Percentiles rank a stretch among this genome's conserved stretches.
These are phyloP conservation scores for Salix brachista DNA, from an alignment of 345 rosid genomes.

Conservation along the genomic window DNA sequence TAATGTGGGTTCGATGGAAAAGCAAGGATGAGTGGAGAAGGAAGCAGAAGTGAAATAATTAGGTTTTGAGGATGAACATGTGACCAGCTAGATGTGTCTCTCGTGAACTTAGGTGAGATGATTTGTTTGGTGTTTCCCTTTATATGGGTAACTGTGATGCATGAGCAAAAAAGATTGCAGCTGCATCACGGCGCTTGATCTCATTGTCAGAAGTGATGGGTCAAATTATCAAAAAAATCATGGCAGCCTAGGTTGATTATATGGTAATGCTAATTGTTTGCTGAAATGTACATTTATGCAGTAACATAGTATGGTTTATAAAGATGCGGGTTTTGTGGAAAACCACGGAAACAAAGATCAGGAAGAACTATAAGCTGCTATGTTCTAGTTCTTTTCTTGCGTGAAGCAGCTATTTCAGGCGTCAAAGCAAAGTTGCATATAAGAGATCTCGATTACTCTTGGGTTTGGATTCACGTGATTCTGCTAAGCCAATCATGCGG, in stretches of 20 bases:
- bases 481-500: not conserved
- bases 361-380: not conserved
- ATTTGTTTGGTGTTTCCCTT: not conserved
- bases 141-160: not conserved
- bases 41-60: constrained; percentile 3
- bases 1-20: constrained; percentile 2
- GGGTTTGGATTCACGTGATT: constrained; percentile 6
- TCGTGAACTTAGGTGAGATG: constrained; percentile 23
- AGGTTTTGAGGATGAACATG: constrained; percentile 27
- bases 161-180: too few species aligned
- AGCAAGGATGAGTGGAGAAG: constrained; percentile 12
- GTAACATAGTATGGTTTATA: not conserved
- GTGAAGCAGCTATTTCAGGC: not conserved
- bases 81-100: constrained; percentile 40
- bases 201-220: not conserved
- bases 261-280: not conserved
- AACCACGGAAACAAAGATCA: not conserved
- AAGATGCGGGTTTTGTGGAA: not conserved
- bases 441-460: not conserved
- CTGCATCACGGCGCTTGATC: not conserved
- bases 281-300: not conserved
- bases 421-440: too few species aligned
- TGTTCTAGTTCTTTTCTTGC: not conserved
- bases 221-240: not conserved
- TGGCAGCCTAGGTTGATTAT: not conserved